These are phyloP conservation scores for Onygena corvina DNA, from an alignment of 2,329 filamentous ascomycete genomes.

Conservation along the genomic window DNA sequence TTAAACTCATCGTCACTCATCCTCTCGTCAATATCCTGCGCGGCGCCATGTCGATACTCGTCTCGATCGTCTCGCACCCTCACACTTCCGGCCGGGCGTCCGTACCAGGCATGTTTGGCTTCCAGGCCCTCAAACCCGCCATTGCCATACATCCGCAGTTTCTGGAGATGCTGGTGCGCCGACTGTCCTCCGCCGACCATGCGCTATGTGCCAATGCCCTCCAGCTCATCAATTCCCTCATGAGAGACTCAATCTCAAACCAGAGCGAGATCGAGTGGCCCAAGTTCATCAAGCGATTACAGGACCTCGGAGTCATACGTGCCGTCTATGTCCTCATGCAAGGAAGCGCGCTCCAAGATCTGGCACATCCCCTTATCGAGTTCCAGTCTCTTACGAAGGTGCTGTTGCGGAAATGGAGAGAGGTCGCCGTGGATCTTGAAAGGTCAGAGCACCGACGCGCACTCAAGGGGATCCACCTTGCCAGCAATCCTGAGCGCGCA, in stretches of 20 bases:
- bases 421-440: conserved; percentile 73
- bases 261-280: conserved; percentile 78
- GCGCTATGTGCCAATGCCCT: conserved; percentile 89
- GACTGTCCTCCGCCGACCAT: conserved; percentile 87
- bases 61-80: conserved; percentile 81
- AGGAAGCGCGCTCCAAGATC: conserved; percentile 77
- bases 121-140: conserved; percentile 80
- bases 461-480: conserved; percentile 71
- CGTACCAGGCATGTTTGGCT: conserved; percentile 61
- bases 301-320: conserved; percentile 85
- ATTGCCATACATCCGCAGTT: conserved; percentile 88
- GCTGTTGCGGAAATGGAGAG: conserved; percentile 74
- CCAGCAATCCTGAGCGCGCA: conserved; percentile 58
- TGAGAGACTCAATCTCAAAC: conserved; percentile 75
- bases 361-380: conserved; percentile 79
- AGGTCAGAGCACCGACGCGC: conserved; percentile 77
- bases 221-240: conserved; percentile 88
- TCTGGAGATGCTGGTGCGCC: conserved; percentile 81
- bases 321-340: conserved; percentile 91
- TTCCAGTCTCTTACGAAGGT: conserved; percentile 89
- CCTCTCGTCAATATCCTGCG: conserved; percentile 94
- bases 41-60: conserved; percentile 91
- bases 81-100: conserved; percentile 42
- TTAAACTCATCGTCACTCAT: conserved; percentile 87
- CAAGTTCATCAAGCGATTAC: conserved; percentile 83